Evolutionary conservation across 2,329 filamentous ascomycete species (phyloP).

Genomic region (Pseudocercospora fijiensis): DNA sequence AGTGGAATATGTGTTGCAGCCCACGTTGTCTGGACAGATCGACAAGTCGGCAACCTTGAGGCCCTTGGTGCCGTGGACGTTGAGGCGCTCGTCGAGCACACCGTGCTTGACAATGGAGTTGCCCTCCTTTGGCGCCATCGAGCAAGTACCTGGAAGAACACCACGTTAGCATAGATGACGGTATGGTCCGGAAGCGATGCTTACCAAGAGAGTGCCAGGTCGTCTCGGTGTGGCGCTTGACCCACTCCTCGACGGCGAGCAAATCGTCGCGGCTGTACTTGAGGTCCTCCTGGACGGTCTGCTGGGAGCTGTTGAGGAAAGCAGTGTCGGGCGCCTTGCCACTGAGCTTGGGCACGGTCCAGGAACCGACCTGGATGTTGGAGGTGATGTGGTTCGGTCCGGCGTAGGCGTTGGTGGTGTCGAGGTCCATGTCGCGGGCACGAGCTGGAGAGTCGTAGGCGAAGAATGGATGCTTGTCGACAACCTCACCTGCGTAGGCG

Average conservation of each 20-base stretch:
- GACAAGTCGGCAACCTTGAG: constrained; percentile 75
- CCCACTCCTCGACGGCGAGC: constrained; percentile 65
- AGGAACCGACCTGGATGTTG: constrained; percentile 65
- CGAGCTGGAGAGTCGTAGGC: constrained; percentile 67
- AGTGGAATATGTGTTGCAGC: constrained; percentile 62
- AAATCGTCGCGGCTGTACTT: constrained; percentile 65
- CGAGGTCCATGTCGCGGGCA: constrained; percentile 70
- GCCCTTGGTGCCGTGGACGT: constrained; percentile 73
- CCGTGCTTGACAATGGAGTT: constrained; percentile 80
- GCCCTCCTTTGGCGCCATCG: constrained; percentile 72
- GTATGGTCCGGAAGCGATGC: neutral
- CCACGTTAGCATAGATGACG: neutral
- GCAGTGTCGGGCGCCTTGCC: constrained; percentile 52
- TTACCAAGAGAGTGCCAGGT: constrained; percentile 64
- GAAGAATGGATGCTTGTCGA: constrained; percentile 59
- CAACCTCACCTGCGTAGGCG: constrained; percentile 72
- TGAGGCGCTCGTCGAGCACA: constrained; percentile 73
- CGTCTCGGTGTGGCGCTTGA: constrained; percentile 67
- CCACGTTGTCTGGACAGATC: constrained; percentile 77
- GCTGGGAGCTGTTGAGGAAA: constrained; percentile 64
- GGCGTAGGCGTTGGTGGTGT: constrained; percentile 73
- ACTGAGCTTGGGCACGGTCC: constrained; percentile 40
- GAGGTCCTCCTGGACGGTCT: constrained; percentile 61
- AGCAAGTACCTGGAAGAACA: constrained; percentile 59
- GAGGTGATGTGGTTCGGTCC: constrained; percentile 69